phyloP scores from a whole-genome alignment of 2,329 filamentous ascomycete genomes.

The Penicillium psychrosexuale region DNA sequence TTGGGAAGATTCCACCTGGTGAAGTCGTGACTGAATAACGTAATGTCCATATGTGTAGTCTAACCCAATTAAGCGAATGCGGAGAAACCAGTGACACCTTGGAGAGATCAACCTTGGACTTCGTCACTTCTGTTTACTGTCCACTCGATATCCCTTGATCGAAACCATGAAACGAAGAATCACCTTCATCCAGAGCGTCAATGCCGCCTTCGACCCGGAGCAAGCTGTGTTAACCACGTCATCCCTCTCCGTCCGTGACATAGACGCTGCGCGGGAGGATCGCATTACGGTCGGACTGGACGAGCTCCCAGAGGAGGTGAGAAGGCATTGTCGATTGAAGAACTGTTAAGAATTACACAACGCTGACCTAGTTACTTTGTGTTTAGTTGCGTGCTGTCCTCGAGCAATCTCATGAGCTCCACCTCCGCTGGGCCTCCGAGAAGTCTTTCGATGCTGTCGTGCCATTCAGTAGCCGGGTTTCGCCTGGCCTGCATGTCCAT shows the following conservation, averaged over 20 bases:
- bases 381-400: constrained; percentile 60
- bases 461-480: constrained; percentile 71
- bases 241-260: constrained; percentile 54
- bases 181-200: constrained; percentile 71
- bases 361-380: neutral
- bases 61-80: constrained; percentile 23
- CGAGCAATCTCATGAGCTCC: constrained; percentile 65
- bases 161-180: constrained; percentile 50
- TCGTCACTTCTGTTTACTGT: constrained; percentile 4
- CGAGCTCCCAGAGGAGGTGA: constrained; percentile 68
- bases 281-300: constrained; percentile 68
- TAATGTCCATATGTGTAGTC: constrained; percentile 1
- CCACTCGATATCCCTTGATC: neutral
- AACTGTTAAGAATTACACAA: neutral
- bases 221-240: constrained; percentile 57
- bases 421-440: constrained; percentile 73
- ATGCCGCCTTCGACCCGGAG: constrained; percentile 62
- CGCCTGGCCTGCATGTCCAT: constrained; percentile 78
- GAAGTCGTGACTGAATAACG: neutral
- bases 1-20: neutral
- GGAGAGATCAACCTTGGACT: constrained; percentile 8
- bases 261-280: constrained; percentile 73
- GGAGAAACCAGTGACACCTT: constrained; percentile 17
- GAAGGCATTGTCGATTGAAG: neutral
- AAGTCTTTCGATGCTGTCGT: constrained; percentile 56